Percentiles rank a stretch among this genome's conserved stretches.
These are phyloP conservation scores for Eutrema japonicum DNA, from an alignment of 345 rosid species.

Conservation along the genomic window DNA sequence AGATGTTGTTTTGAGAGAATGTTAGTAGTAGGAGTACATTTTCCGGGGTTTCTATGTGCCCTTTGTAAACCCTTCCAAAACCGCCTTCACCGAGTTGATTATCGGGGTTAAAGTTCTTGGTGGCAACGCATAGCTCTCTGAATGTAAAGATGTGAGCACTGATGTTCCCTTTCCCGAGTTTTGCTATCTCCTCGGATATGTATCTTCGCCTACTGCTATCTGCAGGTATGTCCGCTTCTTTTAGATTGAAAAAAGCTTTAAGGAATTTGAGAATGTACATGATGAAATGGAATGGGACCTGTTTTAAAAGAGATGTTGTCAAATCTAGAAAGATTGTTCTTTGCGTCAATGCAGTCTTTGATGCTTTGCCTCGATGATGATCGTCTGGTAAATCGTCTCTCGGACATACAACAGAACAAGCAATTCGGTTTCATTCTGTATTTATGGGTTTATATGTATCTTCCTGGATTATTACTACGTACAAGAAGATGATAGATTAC, in stretches of 20 bases:
- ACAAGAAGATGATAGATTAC: conserved; percentile 42
- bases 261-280: conserved; percentile 9
- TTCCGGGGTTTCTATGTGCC: conserved; percentile 51
- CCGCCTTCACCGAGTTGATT: conserved; percentile 93
- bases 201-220: conserved; percentile 77
- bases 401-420: conserved; percentile 70
- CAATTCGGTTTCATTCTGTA: conserved; percentile 32
- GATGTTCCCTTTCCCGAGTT: conserved; percentile 72
- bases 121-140: conserved; percentile 66
- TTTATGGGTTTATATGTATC: conserved; percentile 36
- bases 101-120: conserved; percentile 67
- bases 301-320: conserved; percentile 82
- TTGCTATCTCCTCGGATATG: conserved; percentile 63
- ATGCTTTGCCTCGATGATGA: conserved; percentile 64
- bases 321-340: conserved; percentile 54
- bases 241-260: conserved; percentile 3
- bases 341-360: conserved; percentile 59
- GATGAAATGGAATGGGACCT: conserved; percentile 45
- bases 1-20: not conserved
- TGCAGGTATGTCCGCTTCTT: conserved; percentile 40
- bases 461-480: conserved; percentile 33
- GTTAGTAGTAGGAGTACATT: conserved; percentile 39
- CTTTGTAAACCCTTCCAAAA: conserved; percentile 92
- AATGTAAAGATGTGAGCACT: conserved; percentile 63
- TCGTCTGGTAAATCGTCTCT: conserved; percentile 50